These are phyloP conservation scores for Penicillium frequentans DNA, from an alignment of 2,329 filamentous ascomycete genomes.

Conservation along the genomic window DNA sequence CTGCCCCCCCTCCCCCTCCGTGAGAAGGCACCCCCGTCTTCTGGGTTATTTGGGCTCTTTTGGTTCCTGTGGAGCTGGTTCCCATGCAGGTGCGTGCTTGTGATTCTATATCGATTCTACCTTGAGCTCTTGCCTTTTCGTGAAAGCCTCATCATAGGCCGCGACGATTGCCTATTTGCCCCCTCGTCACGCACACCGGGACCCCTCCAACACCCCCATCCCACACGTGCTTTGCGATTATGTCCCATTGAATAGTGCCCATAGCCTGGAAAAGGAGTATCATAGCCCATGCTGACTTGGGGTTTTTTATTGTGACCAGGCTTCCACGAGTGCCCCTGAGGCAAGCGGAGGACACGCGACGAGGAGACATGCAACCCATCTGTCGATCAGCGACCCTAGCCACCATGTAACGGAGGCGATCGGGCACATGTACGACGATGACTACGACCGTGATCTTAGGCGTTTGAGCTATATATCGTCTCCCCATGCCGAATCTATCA, in stretches of 20 bases:
- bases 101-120: background rate
- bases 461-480: constrained; percentile 73
- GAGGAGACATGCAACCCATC: constrained; percentile 59
- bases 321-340: constrained; percentile 43
- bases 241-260: constrained; percentile 1
- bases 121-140: constrained; percentile 1
- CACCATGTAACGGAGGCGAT: constrained; percentile 96
- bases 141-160: background rate
- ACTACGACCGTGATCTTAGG: constrained; percentile 63
- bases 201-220: background rate
- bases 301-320: constrained; percentile 25
- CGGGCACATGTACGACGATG: constrained; percentile 83
- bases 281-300: constrained; percentile 4
- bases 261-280: background rate
- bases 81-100: constrained; percentile 40
- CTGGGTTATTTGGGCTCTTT: constrained; percentile 26
- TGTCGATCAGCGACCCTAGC: constrained; percentile 80
- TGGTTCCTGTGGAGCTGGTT: constrained; percentile 30
- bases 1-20: constrained; percentile 21
- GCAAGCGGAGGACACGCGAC: constrained; percentile 50
- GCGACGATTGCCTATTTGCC: background rate
- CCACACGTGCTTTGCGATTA: background rate
- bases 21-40: constrained; percentile 20
- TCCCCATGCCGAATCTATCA: constrained; percentile 45
- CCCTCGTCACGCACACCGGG: constrained; percentile 2